Conservation (phyloP, 2,329 filamentous ascomycete species). For the Sclerotinia glacialis region DNA sequence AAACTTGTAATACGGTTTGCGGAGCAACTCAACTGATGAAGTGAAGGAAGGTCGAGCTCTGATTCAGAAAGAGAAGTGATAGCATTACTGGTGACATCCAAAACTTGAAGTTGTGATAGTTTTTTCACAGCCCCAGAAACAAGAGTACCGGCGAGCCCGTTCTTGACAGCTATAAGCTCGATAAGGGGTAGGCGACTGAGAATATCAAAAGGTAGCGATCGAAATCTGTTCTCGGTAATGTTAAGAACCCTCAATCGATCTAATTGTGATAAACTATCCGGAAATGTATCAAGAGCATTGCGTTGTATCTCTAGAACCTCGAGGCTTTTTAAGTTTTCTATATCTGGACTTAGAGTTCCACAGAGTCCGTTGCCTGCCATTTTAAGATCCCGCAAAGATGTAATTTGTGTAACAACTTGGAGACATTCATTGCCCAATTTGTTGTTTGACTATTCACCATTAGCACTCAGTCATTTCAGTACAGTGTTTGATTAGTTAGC, state of each 20-base stretch:
- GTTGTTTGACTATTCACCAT: constrained; percentile 65
- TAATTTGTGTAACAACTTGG: constrained; percentile 70
- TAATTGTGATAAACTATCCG: constrained; percentile 64
- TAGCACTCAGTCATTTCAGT: constrained; percentile 14
- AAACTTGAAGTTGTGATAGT: constrained; percentile 64
- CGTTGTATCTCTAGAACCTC: constrained; percentile 79
- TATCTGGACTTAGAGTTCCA: constrained; percentile 62
- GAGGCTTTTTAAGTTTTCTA: constrained; percentile 64
- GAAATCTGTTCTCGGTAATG: constrained; percentile 74
- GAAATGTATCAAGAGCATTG: constrained; percentile 73
- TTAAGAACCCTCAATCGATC: constrained; percentile 71
- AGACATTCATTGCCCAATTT: constrained; percentile 70
- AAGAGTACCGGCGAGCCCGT: constrained; percentile 70
- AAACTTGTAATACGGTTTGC: constrained; percentile 74
- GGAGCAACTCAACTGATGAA: constrained; percentile 74
- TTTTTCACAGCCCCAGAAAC: constrained; percentile 60
- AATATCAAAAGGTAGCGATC: constrained; percentile 65
- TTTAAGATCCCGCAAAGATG: constrained; percentile 72
- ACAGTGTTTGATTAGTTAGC: constrained; percentile 34
- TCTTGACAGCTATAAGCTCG: constrained; percentile 73
- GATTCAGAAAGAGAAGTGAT: constrained; percentile 46
- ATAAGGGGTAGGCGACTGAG: constrained; percentile 67
- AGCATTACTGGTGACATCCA: constrained; percentile 78
- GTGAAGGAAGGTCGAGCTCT: constrained; percentile 54
- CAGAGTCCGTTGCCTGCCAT: constrained; percentile 74